A percentile compares a stretch with the other conserved stretches of the same genome.
Evolutionary conservation across 2,329 filamentous ascomycete genomes (phyloP).

Genomic region (Exophiala sideris): DNA sequence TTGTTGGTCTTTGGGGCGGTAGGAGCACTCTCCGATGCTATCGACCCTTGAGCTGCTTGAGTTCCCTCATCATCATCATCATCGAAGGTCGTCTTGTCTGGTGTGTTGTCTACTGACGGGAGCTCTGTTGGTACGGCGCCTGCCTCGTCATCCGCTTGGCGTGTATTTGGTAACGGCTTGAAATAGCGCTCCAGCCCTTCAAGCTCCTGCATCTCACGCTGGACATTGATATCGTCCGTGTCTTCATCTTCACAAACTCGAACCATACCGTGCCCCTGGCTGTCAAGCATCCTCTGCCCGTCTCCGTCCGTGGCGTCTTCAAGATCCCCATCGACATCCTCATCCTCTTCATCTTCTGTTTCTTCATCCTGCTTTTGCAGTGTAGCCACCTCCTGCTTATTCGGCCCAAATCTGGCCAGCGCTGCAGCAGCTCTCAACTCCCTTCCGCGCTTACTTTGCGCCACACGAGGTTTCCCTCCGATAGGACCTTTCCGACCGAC

Average conservation of each 20-base stretch:
- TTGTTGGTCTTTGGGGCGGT: neutral
- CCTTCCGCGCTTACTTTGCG: constrained; percentile 68
- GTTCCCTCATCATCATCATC: neutral
- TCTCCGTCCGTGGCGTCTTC: constrained; percentile 63
- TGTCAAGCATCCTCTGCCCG: constrained; percentile 62
- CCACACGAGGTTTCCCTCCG: constrained; percentile 67
- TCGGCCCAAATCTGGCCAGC: constrained; percentile 64
- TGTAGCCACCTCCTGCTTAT: constrained; percentile 34
- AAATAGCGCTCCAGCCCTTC: constrained; percentile 42
- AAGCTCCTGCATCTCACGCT: constrained; percentile 67
- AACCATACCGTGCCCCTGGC: constrained; percentile 64
- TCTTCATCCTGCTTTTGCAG: constrained; percentile 29
- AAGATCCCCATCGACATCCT: constrained; percentile 36
- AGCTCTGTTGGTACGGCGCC: neutral
- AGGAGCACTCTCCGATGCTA: neutral
- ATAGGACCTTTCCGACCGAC: constrained; percentile 55
- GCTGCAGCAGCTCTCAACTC: constrained; percentile 75
- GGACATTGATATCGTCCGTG: constrained; percentile 55
- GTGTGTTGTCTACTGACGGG: too few species aligned
- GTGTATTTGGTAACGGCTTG: constrained; percentile 4
- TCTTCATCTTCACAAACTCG: constrained; percentile 72
- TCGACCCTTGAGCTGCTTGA: neutral
- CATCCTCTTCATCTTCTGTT: constrained; percentile 33
- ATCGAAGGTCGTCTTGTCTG: neutral
- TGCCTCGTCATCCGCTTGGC: neutral